Percentiles rank a stretch among this genome's conserved stretches.
These are phyloP conservation scores for Fabrea salina DNA, from an alignment of 169 alveolate genomes.

Conservation along the genomic window DNA sequence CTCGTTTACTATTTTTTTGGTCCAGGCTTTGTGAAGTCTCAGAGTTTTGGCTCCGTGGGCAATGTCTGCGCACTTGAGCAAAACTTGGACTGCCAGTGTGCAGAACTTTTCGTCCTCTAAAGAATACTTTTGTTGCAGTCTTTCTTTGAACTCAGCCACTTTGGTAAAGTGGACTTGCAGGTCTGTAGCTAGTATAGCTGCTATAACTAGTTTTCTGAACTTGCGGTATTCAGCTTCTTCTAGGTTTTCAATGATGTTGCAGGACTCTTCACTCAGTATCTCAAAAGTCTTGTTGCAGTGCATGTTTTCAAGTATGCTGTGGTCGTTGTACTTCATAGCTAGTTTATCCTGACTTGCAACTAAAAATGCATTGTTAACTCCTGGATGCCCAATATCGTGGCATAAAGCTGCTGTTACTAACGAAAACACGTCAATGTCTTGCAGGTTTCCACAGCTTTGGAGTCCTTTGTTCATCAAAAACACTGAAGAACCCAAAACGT, in stretches of 20 bases:
- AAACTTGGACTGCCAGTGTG: background rate
- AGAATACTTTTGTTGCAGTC: background rate
- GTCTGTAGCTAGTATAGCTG: slow-evolving; percentile 36
- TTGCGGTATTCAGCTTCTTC: slow-evolving; percentile 26
- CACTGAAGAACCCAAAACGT: slow-evolving; percentile 32
- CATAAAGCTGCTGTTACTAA: slow-evolving; percentile 75
- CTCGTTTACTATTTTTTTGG: slow-evolving; percentile 33
- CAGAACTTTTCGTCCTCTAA: slow-evolving; percentile 30
- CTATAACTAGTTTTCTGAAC: slow-evolving; percentile 33
- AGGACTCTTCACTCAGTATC: slow-evolving; percentile 25
- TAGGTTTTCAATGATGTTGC: slow-evolving; percentile 24
- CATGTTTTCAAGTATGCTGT: slow-evolving; percentile 71
- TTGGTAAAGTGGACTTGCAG: slow-evolving; percentile 36
- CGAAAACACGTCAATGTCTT: slow-evolving; percentile 61
- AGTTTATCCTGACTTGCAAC: slow-evolving; percentile 51
- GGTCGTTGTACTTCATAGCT: slow-evolving; percentile 74
- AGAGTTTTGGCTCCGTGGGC: slow-evolving; percentile 47
- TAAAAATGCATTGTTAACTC: slow-evolving; percentile 72
- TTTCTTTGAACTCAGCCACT: slow-evolving; percentile 31
- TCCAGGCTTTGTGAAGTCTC: slow-evolving; percentile 37
- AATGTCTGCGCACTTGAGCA: slow-evolving; percentile 41
- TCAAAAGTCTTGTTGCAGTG: slow-evolving; percentile 66
- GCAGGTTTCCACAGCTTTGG: background rate
- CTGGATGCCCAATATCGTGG: slow-evolving; percentile 85
- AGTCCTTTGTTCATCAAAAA: slow-evolving; percentile 35